These are phyloP conservation scores for Nitzschia sp. DNA, from an alignment of 108 stramenopile genomes.

Conservation along the genomic window DNA sequence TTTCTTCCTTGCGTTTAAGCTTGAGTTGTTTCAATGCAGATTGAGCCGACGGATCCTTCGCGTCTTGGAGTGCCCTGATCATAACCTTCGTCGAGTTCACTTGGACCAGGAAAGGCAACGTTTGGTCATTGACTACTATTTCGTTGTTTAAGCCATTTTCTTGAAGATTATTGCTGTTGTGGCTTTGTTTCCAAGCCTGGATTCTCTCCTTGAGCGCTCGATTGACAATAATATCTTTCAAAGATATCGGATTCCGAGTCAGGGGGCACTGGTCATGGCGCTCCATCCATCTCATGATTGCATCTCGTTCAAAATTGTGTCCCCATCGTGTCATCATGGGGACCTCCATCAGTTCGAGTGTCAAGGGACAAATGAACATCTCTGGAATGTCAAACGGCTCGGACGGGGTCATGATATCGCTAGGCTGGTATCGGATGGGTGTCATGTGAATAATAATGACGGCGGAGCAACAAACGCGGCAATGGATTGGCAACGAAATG, in stretches of 20 bases:
- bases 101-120: neutral
- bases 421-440: too few species aligned
- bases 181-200: conserved; percentile 1
- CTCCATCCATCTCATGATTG: conserved; percentile 43
- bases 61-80: neutral
- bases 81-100: neutral
- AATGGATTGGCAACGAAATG: too few species aligned
- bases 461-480: too few species aligned
- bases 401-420: neutral
- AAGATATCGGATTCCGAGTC: conserved; percentile 28
- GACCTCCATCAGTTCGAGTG: conserved; percentile 40
- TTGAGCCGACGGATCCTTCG: neutral
- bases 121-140: neutral
- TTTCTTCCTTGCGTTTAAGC: neutral
- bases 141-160: too few species aligned
- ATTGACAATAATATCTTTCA: conserved; percentile 20
- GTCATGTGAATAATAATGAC: too few species aligned
- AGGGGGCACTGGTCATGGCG: conserved; percentile 33
- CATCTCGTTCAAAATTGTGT: conserved; percentile 40
- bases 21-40: neutral
- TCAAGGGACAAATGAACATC: conserved; percentile 45
- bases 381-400: conserved; percentile 33
- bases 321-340: conserved; percentile 40
- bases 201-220: conserved; percentile 10
- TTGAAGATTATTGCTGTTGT: neutral